These are phyloP conservation scores for Suhomyces chickasaworum DNA, from an alignment of 1,139 yeast species.

Conservation along the genomic window DNA sequence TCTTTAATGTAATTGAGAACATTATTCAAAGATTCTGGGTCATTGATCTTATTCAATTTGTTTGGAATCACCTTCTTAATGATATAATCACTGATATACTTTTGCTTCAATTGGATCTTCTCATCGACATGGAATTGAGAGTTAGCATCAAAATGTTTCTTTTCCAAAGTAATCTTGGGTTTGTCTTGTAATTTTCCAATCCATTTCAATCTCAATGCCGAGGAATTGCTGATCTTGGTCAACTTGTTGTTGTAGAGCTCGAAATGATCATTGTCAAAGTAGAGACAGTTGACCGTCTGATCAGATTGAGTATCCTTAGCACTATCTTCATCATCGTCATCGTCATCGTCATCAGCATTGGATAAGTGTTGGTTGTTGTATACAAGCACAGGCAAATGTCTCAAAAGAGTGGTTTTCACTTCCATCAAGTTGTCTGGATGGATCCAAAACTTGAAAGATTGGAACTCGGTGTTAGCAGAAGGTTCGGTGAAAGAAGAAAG, in stretches of 20 bases:
- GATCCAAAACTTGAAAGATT: constrained; percentile 90
- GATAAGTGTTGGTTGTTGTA: constrained; percentile 49
- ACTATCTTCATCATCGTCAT: constrained; percentile 22
- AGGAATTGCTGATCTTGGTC: constrained; percentile 65
- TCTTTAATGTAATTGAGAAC: constrained; percentile 66
- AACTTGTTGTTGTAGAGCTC: constrained; percentile 86
- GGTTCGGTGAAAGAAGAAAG: constrained; percentile 50
- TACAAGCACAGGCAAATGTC: constrained; percentile 90
- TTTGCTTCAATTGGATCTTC: constrained; percentile 72
- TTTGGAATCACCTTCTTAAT: constrained; percentile 24
- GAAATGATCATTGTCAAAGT: constrained; percentile 82
- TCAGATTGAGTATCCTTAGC: constrained; percentile 42
- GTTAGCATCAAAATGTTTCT: constrained; percentile 65
- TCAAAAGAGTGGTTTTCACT: constrained; percentile 87
- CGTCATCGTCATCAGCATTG: constrained; percentile 30
- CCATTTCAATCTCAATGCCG: constrained; percentile 88
- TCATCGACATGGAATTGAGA: constrained; percentile 57
- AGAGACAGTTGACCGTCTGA: constrained; percentile 82
- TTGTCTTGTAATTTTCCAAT: constrained; percentile 76
- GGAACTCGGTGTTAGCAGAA: constrained; percentile 59
- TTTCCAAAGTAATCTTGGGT: constrained; percentile 79
- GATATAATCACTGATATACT: constrained; percentile 67
- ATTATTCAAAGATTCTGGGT: constrained; percentile 55
- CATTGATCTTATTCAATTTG: constrained; percentile 21
- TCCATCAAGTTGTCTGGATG: constrained; percentile 97